Percentiles rank a stretch among this genome's conserved stretches.
phyloP scores from a whole-genome alignment of 2,329 filamentous ascomycete genomes.

The Alternaria novae-zelandiae region DNA sequence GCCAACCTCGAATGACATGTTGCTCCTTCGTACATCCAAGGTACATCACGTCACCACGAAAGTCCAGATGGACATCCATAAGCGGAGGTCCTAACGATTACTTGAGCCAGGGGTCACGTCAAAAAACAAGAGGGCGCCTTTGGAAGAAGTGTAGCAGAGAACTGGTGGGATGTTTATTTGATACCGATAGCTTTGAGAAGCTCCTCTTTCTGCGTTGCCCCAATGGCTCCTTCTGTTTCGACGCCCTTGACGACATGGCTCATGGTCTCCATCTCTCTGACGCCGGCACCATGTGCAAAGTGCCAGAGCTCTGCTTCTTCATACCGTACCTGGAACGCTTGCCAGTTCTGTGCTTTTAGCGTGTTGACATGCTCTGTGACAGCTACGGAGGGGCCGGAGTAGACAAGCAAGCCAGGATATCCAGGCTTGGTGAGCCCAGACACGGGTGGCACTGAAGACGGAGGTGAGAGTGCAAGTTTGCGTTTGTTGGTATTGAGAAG shows the following conservation, averaged over 20 bases:
- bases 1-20: constrained; percentile 15
- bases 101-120: background rate
- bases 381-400: constrained; percentile 46
- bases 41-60: background rate
- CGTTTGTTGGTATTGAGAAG: constrained; percentile 55
- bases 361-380: constrained; percentile 52
- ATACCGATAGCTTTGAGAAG: constrained; percentile 46
- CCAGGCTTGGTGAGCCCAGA: constrained; percentile 55
- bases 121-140: background rate
- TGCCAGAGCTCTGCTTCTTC: constrained; percentile 49
- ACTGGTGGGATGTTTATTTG: constrained; percentile 27
- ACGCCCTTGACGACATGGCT: constrained; percentile 51
- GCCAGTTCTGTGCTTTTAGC: constrained; percentile 54
- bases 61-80: background rate
- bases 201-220: constrained; percentile 28
- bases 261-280: constrained; percentile 55
- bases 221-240: constrained; percentile 19
- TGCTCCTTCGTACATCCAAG: background rate
- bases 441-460: constrained; percentile 32
- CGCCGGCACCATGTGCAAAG: constrained; percentile 49
- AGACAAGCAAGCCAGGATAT: constrained; percentile 55
- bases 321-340: constrained; percentile 54
- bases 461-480: constrained; percentile 50
- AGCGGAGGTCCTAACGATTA: too few relatives aligned
- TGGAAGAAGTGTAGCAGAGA: background rate